Evolutionary conservation across 176 grass and related monocot species (phyloP).

Genomic region (Avena sativa): DNA sequence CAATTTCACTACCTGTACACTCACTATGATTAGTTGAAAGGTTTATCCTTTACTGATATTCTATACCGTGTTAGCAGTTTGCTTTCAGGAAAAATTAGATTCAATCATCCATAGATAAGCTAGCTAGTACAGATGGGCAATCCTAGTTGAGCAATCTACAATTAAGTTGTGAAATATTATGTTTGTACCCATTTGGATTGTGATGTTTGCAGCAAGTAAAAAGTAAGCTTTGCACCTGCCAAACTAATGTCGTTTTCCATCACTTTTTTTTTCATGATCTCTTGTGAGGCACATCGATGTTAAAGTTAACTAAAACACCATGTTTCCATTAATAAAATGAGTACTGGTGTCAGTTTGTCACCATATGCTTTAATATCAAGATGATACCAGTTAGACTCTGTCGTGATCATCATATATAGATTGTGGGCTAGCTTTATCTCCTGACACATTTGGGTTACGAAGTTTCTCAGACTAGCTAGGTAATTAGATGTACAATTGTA

Average conservation of each 20-base stretch:
- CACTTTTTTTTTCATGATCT: not conserved
- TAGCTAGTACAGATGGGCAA: not conserved
- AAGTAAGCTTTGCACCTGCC: conserved; percentile 11
- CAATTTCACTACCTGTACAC: too few species aligned
- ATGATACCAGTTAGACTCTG: too few species aligned
- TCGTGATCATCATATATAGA: too few species aligned
- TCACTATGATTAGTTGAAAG: not conserved
- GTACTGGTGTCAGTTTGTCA: not conserved
- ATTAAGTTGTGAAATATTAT: not conserved
- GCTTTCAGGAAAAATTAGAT: not conserved
- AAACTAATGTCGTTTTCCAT: not conserved
- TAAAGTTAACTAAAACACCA: not conserved
- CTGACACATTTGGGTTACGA: too few species aligned
- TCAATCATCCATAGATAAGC: not conserved
- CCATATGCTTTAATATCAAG: too few species aligned
- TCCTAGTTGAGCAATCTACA: not conserved
- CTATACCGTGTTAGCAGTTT: not conserved
- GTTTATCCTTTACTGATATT: not conserved
- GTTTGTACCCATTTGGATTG: not conserved
- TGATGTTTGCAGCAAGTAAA: not conserved
- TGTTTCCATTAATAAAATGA: not conserved
- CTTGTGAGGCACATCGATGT: not conserved
- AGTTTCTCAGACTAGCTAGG: too few species aligned
- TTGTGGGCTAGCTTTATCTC: too few species aligned
- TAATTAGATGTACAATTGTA: too few species aligned